These are phyloP conservation scores for Psidium friedrichsthalianum DNA, from an alignment of 345 rosid species.

Conservation along the genomic window DNA sequence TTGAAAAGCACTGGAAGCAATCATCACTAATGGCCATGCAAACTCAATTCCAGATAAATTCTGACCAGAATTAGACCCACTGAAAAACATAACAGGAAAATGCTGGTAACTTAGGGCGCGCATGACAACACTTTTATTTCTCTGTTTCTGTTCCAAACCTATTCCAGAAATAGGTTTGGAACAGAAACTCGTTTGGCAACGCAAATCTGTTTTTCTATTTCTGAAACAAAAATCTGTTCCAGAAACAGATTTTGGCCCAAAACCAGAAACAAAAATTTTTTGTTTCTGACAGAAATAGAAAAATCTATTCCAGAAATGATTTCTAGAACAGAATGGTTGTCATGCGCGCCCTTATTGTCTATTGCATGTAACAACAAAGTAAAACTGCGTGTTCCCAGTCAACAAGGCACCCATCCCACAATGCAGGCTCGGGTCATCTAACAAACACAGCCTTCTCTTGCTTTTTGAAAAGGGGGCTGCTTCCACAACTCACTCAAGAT, in stretches of 20 bases:
- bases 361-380: background rate
- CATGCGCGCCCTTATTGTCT: too few relatives aligned
- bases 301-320: too few relatives aligned
- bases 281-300: too few relatives aligned
- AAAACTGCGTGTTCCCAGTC: background rate
- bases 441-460: background rate
- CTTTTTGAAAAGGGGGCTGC: background rate
- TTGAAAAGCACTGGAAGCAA: constrained; percentile 76
- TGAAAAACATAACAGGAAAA: constrained; percentile 12
- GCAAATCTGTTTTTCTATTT: too few relatives aligned
- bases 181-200: too few relatives aligned
- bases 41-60: constrained; percentile 41
- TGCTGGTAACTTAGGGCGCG: background rate
- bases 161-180: too few relatives aligned
- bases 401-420: background rate
- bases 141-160: too few relatives aligned
- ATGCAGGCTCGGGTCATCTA: background rate
- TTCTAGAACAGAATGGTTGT: too few relatives aligned
- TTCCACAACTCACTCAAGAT: background rate
- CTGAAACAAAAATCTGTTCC: too few relatives aligned
- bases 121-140: too few relatives aligned
- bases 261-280: too few relatives aligned
- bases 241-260: too few relatives aligned
- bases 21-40: constrained; percentile 67
- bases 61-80: constrained; percentile 64